phyloP scores from a whole-genome alignment of 306 rosid genomes.

The Prunus dulcis region DNA sequence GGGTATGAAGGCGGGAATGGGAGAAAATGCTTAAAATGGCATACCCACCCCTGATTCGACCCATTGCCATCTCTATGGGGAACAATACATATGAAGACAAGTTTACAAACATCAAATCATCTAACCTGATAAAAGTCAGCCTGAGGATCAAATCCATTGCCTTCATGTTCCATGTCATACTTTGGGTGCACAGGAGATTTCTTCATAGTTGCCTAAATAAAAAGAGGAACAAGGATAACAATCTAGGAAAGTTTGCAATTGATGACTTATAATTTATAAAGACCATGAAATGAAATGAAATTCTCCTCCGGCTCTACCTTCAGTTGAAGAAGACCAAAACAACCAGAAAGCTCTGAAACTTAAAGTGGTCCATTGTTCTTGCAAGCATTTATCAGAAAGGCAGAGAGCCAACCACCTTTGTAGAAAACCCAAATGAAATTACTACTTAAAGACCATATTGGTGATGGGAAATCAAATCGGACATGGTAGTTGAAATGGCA shows the following conservation, averaged over 20 bases:
- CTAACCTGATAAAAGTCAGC: conserved; percentile 22
- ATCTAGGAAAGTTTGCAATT: neutral
- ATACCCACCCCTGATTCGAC: no score
- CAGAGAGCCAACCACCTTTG: conserved; percentile 39
- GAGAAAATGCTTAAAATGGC: no score
- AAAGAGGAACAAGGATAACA: neutral
- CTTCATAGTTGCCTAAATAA: conserved; percentile 34
- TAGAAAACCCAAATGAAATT: conserved; percentile 23
- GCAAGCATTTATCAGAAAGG: conserved; percentile 27
- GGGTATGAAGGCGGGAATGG: no score
- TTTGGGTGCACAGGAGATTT: conserved; percentile 41
- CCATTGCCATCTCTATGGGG: no score
- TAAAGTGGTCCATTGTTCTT: conserved; percentile 20
- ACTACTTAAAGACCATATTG: conserved; percentile 18
- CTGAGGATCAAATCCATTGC: conserved; percentile 55
- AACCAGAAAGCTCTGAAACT: conserved; percentile 1
- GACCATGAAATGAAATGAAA: neutral
- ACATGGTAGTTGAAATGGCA: conserved; percentile 29
- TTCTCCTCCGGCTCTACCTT: neutral
- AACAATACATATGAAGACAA: neutral
- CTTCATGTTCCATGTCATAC: conserved; percentile 30
- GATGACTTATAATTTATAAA: neutral
- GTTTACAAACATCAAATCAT: neutral
- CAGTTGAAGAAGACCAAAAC: conserved; percentile 2
- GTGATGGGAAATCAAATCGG: neutral